These are phyloP conservation scores for Hapsidospora chrysogenum DNA, from an alignment of 495 filamentous ascomycete genomes.

Conservation along the genomic window DNA sequence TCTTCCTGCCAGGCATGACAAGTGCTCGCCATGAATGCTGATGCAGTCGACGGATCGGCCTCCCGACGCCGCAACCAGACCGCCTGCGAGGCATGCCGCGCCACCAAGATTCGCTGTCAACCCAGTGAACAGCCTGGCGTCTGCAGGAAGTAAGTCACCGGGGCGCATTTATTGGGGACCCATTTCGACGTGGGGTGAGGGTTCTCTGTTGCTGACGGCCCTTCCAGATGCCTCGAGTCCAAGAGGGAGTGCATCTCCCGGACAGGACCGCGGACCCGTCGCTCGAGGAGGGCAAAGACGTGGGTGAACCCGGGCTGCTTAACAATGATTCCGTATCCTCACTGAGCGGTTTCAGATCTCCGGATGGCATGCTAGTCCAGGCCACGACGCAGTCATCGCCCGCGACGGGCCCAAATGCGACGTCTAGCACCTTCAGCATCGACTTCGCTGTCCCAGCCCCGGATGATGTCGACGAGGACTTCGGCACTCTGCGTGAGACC, in stretches of 20 bases:
- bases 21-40: too few relatives aligned
- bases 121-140: slow-evolving; percentile 21
- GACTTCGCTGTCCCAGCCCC: slow-evolving; percentile 23
- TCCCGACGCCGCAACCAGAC: not conserved
- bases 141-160: slow-evolving; percentile 23
- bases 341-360: not conserved
- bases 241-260: slow-evolving; percentile 32
- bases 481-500: slow-evolving; percentile 16
- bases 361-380: slow-evolving; percentile 5
- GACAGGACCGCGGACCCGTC: slow-evolving; percentile 24
- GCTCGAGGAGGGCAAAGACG: slow-evolving; percentile 14
- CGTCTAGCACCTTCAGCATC: slow-evolving; percentile 32
- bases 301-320: too few relatives aligned
- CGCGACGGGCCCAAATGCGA: too few relatives aligned
- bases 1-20: too few relatives aligned
- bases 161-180: not conserved
- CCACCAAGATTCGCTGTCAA: slow-evolving; percentile 28
- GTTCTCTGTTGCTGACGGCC: not conserved
- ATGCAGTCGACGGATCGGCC: not conserved
- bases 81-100: slow-evolving; percentile 29
- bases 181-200: not conserved
- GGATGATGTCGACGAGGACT: slow-evolving; percentile 13
- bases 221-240: slow-evolving; percentile 23
- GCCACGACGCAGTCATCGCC: slow-evolving; percentile 12
- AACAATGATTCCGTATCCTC: too few relatives aligned